Conservation (phyloP, 805 yeast genomes). For the Debaryomyces maramus region DNA sequence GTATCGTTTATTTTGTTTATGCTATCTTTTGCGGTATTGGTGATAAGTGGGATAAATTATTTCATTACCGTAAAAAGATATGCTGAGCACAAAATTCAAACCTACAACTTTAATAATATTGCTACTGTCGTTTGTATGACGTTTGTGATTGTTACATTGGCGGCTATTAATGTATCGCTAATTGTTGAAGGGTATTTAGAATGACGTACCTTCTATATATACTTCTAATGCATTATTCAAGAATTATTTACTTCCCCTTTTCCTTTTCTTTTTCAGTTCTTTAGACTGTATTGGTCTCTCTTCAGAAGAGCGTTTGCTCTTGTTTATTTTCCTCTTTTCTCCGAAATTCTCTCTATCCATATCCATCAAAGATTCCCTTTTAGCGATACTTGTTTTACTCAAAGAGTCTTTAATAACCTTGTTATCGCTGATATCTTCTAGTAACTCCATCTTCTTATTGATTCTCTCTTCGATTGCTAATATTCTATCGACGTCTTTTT, state of each 20-base stretch:
- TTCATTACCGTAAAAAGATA: constrained; percentile 45
- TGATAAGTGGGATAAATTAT: constrained; percentile 43
- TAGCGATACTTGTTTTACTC: constrained; percentile 72
- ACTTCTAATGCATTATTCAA: background rate
- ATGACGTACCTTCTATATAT: background rate
- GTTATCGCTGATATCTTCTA: constrained; percentile 70
- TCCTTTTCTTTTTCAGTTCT: constrained; percentile 11
- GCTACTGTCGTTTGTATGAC: constrained; percentile 33
- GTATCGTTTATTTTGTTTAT: constrained; percentile 38
- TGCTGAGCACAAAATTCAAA: constrained; percentile 40
- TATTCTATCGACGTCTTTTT: constrained; percentile 78
- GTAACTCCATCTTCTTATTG: constrained; percentile 74
- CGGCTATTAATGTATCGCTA: constrained; percentile 35
- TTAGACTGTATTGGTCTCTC: constrained; percentile 6
- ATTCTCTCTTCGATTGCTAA: constrained; percentile 86
- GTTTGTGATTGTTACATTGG: constrained; percentile 32
- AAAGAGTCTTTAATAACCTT: constrained; percentile 72
- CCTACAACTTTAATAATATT: constrained; percentile 32
- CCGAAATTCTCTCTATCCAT: constrained; percentile 93
- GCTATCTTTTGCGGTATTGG: constrained; percentile 38
- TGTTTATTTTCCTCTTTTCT: constrained; percentile 58
- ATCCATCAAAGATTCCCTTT: constrained; percentile 86
- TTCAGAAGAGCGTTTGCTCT: constrained; percentile 33
- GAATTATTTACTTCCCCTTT: constrained; percentile 3
- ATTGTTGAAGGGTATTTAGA: constrained; percentile 17